These are phyloP conservation scores for Boletus bicolor DNA, from an alignment of 768 basidiomycete species.

Conservation along the genomic window DNA sequence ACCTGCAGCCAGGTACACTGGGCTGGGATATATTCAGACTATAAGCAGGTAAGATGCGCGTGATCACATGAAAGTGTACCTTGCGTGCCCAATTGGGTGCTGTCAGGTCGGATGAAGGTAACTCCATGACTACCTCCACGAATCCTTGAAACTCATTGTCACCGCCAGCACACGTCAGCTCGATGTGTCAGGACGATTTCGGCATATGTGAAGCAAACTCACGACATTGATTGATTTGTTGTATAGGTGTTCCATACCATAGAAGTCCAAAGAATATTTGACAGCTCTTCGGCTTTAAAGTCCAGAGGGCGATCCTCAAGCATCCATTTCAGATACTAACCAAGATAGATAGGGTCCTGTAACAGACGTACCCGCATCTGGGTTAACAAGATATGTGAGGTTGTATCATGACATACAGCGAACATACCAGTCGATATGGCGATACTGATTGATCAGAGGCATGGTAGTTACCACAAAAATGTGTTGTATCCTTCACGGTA, in stretches of 20 bases:
- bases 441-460: no score
- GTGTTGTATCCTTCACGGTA: no score
- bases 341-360: slow-evolving; percentile 70
- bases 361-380: background rate
- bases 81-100: slow-evolving; percentile 61
- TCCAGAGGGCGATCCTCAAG: slow-evolving; percentile 55
- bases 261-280: slow-evolving; percentile 66
- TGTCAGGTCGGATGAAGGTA: slow-evolving; percentile 61
- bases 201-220: slow-evolving; percentile 17
- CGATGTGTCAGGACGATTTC: background rate
- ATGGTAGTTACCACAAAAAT: no score
- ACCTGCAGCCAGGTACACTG: slow-evolving; percentile 67
- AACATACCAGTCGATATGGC: slow-evolving; percentile 45
- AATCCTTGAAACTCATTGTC: slow-evolving; percentile 62
- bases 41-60: background rate
- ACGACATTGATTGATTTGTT: slow-evolving; percentile 54
- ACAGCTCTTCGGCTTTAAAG: slow-evolving; percentile 61
- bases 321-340: slow-evolving; percentile 52
- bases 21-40: slow-evolving; percentile 33
- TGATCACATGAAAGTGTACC: slow-evolving; percentile 33
- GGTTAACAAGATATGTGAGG: background rate
- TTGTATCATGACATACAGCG: slow-evolving; percentile 38
- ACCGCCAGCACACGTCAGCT: slow-evolving; percentile 41
- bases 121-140: slow-evolving; percentile 38
- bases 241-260: slow-evolving; percentile 72